Conservation (phyloP, 1,284 basidiomycete species). For the Schizophyllum amplum region DNA sequence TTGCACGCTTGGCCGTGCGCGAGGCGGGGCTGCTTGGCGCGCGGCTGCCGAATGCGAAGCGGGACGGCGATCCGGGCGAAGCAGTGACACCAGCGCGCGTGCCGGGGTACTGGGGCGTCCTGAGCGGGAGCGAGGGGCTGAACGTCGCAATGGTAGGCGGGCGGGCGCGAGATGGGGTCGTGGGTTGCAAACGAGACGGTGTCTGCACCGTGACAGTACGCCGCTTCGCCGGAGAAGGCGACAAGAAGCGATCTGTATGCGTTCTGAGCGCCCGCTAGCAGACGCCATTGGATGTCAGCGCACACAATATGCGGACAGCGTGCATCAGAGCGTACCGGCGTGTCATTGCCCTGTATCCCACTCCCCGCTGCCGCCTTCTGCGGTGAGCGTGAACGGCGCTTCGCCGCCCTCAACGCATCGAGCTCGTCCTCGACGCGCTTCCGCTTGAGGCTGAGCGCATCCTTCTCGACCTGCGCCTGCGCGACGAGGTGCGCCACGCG, state of each 20-base stretch:
- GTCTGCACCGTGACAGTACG: not conserved
- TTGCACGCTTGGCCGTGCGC: too few relatives aligned
- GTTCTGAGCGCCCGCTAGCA: too few relatives aligned
- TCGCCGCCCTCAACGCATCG: not conserved
- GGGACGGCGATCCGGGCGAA: too few relatives aligned
- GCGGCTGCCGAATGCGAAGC: too few relatives aligned
- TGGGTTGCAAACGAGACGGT: not conserved
- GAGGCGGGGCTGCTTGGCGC: too few relatives aligned
- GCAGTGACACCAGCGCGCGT: not conserved
- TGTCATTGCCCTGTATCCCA: not conserved
- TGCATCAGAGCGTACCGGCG: not conserved
- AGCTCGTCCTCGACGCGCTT: not conserved
- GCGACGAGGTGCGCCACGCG: not conserved
- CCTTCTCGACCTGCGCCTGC: not conserved
- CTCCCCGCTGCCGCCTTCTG: not conserved
- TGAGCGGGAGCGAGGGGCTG: not conserved
- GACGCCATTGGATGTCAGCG: not conserved
- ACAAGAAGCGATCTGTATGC: not conserved
- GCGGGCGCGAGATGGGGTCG: not conserved
- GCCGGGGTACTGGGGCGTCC: not conserved
- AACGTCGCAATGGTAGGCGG: too few relatives aligned
- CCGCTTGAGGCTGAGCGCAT: not conserved
- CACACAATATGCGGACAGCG: not conserved
- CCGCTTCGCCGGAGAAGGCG: not conserved
- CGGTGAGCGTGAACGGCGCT: not conserved